phyloP scores from a whole-genome alignment of 768 basidiomycete species.

The Trametes elegans region DNA sequence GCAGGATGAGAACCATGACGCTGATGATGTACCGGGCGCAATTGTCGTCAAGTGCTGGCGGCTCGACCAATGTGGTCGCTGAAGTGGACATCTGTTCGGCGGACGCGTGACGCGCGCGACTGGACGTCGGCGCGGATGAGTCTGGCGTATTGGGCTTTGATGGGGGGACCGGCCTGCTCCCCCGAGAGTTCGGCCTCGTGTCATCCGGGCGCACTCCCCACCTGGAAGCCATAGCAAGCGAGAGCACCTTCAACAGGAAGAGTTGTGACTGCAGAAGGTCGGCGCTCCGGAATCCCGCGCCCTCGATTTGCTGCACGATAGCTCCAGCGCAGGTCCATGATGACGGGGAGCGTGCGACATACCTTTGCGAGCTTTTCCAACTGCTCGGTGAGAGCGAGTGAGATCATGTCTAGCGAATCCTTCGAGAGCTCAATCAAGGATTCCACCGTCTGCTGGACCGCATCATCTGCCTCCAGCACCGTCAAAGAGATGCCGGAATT shows the following conservation, averaged over 20 bases:
- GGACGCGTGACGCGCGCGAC: slow-evolving; percentile 38
- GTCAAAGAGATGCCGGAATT: slow-evolving; percentile 76
- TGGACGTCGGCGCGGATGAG: slow-evolving; percentile 33
- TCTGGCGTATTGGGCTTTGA: slow-evolving; percentile 36
- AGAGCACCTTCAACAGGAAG: slow-evolving; percentile 79
- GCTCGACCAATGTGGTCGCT: slow-evolving; percentile 45
- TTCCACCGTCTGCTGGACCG: slow-evolving; percentile 73
- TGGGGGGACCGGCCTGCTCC: slow-evolving; percentile 31
- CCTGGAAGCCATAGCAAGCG: slow-evolving; percentile 73
- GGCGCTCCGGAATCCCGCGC: slow-evolving; percentile 50
- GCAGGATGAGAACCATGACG: slow-evolving; percentile 80
- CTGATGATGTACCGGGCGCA: slow-evolving; percentile 80
- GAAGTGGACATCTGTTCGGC: slow-evolving; percentile 40
- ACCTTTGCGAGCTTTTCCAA: slow-evolving; percentile 80
- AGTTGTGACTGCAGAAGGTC: slow-evolving; percentile 86
- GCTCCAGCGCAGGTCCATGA: background rate
- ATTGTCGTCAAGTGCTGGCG: slow-evolving; percentile 73
- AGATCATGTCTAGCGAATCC: slow-evolving; percentile 78
- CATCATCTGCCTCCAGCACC: slow-evolving; percentile 70
- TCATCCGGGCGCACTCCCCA: slow-evolving; percentile 55
- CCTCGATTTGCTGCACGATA: slow-evolving; percentile 48
- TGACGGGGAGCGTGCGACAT: slow-evolving; percentile 11
- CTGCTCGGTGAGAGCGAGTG: slow-evolving; percentile 72
- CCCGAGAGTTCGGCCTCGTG: slow-evolving; percentile 40
- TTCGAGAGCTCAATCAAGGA: slow-evolving; percentile 77